Evolutionary conservation across 768 basidiomycete genomes (phyloP).

Genomic region (Tricholoma saponaceum): DNA sequence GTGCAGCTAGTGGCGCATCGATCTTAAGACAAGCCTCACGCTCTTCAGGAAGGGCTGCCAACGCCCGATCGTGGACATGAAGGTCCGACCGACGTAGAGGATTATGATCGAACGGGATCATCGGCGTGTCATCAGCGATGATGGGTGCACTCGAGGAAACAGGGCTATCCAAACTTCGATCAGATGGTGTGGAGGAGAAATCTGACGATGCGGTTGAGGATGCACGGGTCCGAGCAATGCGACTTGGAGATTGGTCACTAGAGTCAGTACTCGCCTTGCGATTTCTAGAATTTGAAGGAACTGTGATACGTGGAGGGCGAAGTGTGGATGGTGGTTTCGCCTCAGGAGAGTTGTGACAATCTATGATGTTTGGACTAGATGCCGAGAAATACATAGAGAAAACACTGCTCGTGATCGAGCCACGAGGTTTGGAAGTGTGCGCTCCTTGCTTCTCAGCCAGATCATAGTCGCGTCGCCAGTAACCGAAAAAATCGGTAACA

Average conservation of each 20-base stretch:
- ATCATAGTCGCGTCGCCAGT: conserved; percentile 73
- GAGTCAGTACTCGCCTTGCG: conserved; percentile 16
- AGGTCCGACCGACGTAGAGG: conserved; percentile 25
- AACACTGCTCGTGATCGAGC: conserved; percentile 49
- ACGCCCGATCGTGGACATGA: conserved; percentile 21
- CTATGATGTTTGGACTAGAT: conserved; percentile 23
- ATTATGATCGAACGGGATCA: conserved; percentile 41
- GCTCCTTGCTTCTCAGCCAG: conserved; percentile 36
- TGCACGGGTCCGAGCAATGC: conserved; percentile 27
- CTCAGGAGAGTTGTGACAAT: conserved; percentile 13
- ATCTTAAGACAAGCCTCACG: conserved; percentile 29
- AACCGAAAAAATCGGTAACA: conserved; percentile 75
- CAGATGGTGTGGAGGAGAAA: conserved; percentile 35
- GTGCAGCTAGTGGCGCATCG: conserved; percentile 2
- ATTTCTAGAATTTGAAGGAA: conserved; percentile 3
- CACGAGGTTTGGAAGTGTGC: conserved; percentile 25
- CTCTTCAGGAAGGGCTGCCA: conserved; percentile 53
- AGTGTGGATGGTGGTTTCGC: conserved; percentile 13
- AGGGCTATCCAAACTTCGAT: conserved; percentile 30
- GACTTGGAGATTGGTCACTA: conserved; percentile 14
- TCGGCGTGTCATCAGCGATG: conserved; percentile 32
- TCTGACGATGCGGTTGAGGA: conserved; percentile 40
- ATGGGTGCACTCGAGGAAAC: conserved; percentile 18
- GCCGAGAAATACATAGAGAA: conserved; percentile 60
- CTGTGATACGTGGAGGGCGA: conserved; percentile 1